Evolutionary conservation across 371 early-diverging fungal species (phyloP).

Genomic region (Mortierella sp.): DNA sequence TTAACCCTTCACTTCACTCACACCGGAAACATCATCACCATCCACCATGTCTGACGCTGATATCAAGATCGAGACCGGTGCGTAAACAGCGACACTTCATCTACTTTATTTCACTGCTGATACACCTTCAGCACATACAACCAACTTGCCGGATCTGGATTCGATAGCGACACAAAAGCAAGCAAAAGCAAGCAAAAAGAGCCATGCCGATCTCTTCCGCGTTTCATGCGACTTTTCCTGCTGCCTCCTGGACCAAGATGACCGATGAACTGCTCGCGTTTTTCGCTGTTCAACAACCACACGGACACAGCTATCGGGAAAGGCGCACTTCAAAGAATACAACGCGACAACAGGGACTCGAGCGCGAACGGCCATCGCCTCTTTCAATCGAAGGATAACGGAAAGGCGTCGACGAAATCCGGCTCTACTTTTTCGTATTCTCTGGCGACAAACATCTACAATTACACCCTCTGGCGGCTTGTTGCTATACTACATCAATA

Average conservation of each 20-base stretch:
- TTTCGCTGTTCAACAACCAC: background rate
- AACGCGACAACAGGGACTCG: background rate
- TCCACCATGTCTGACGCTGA: conserved; percentile 43
- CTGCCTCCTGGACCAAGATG: background rate
- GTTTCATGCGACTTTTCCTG: background rate
- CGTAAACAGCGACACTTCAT: conserved; percentile 10
- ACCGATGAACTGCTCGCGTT: background rate
- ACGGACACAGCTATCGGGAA: background rate
- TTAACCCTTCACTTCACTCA: conserved; percentile 4
- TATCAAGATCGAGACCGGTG: conserved; percentile 53
- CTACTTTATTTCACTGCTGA: background rate
- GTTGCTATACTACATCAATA: background rate
- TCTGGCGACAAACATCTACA: background rate
- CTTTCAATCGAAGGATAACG: background rate
- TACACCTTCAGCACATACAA: background rate
- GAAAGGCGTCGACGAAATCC: background rate
- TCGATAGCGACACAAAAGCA: background rate
- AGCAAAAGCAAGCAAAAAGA: background rate
- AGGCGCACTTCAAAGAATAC: background rate
- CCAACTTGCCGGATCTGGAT: conserved; percentile 7
- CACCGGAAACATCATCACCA: conserved; percentile 13
- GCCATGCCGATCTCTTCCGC: conserved; percentile 6
- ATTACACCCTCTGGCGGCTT: background rate
- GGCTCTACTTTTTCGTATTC: background rate
- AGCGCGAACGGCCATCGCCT: background rate